Base-by-base conservation (phyloP, 208 protist genomes). In the Tritrichomonas musculus region DNA sequence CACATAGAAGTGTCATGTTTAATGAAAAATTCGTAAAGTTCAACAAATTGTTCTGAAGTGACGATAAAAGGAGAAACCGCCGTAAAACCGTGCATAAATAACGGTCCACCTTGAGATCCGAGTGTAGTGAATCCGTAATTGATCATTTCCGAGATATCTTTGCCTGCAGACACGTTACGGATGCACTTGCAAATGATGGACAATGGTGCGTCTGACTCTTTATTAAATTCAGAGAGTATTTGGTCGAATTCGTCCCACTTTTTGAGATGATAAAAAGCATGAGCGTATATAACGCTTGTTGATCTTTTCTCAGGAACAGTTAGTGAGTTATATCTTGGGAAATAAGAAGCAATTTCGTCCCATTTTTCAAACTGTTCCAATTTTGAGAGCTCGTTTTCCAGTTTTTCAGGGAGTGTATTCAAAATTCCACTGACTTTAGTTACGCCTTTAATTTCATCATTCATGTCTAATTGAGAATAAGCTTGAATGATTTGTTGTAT, bases 1-100 rank as follows among this genome's bases (percentile, higher is more conserved):
- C 77, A 88, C 14, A 39, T 50, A 17, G 8, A 53, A 33, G 14
- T 88, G 9, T n/a, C 30, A 30, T 82, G 9, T 55, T 39, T 39
- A 47, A 39, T 8, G 0, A 47, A 30, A 33, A 30, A 33, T 57
- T 88, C 77, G 33, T 50, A 33, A 20, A 88, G 47, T 88, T 88
- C 77, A 60, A 88, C 30, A 27, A 88, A 39, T 39, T 47, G 0
- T 57, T 88, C 47, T 13, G 77, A 41, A 60, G 39, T 53, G 0
- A 88, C 77, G 27, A 88, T 88, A n/a, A 88, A 88, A 27, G 41
- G 77, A 39, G 77, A 44, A 88, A 88, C 77, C 53, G 77, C 77
- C 39, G 77, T 88, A 39, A 88, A 53, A 13, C 77, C 77, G 39
- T 88, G 77, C 17, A n/a, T 14, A 49, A 88, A 88, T 53, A 88